A percentile compares a stretch with the other conserved stretches of the same genome.
Conservation (phyloP, 2,329 filamentous ascomycete species). For the Byssochlamys sp. region DNA sequence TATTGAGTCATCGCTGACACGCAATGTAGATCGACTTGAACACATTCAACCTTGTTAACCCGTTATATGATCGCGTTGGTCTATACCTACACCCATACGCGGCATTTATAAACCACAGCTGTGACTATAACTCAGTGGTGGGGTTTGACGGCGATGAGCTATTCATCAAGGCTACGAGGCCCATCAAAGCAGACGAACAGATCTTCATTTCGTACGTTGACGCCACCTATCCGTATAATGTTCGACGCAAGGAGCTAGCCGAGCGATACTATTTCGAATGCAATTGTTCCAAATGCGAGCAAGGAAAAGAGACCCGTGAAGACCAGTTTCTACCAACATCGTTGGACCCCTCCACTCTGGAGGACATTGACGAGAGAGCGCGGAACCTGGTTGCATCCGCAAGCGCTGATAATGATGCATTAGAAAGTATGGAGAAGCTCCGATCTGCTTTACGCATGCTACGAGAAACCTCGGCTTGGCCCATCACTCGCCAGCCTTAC, state of each 20-base stretch:
- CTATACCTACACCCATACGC: conserved; percentile 49
- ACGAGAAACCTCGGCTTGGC: conserved; percentile 34
- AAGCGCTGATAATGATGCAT: conserved; percentile 10
- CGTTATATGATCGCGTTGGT: conserved; percentile 49
- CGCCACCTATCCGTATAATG: conserved; percentile 40
- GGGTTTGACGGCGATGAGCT: conserved; percentile 47
- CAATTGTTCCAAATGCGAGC: conserved; percentile 43
- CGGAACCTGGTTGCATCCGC: conserved; percentile 16
- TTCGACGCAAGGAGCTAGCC: conserved; percentile 45
- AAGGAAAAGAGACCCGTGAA: conserved; percentile 11
- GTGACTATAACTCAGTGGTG: conserved; percentile 50
- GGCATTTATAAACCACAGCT: conserved; percentile 53
- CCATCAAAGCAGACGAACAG: conserved; percentile 48
- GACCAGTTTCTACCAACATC: conserved; percentile 9
- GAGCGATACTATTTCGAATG: conserved; percentile 52
- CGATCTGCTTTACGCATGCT: conserved; percentile 33
- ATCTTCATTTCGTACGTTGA: conserved; percentile 56
- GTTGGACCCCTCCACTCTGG: conserved; percentile 7
- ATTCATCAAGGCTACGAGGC: conserved; percentile 42
- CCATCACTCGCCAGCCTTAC: conserved; percentile 46
- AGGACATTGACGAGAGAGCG: conserved; percentile 14
- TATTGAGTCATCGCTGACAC: neutral
- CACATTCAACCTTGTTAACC: conserved; percentile 47
- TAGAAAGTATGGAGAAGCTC: conserved; percentile 26
- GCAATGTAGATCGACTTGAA: conserved; percentile 45